phyloP scores from a whole-genome alignment of 805 yeast species.

The Limtongia smithiae region DNA sequence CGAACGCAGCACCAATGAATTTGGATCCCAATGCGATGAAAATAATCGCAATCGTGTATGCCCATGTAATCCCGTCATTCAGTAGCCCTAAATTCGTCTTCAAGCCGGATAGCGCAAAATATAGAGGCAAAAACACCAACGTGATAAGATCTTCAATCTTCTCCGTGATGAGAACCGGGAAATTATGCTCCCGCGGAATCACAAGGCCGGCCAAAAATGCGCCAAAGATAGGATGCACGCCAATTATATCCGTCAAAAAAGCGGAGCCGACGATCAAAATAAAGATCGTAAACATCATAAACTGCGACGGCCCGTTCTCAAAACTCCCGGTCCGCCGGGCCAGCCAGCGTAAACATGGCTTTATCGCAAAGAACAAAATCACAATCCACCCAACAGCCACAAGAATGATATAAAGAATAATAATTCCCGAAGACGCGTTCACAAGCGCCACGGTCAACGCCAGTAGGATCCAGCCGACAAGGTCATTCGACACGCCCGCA shows the following conservation, averaged over 20 bases:
- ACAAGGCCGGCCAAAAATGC: conserved; percentile 75
- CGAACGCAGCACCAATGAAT: conserved; percentile 60
- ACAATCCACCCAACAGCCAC: conserved; percentile 63
- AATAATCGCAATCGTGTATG: conserved; percentile 64
- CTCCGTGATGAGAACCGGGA: conserved; percentile 64
- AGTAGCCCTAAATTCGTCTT: conserved; percentile 63
- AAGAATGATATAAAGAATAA: conserved; percentile 65
- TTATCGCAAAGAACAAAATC: conserved; percentile 55
- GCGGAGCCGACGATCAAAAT: conserved; percentile 61
- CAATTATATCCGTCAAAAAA: conserved; percentile 77
- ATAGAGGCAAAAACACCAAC: conserved; percentile 66
- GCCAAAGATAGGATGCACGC: conserved; percentile 83
- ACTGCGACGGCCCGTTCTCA: conserved; percentile 54
- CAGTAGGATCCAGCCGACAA: conserved; percentile 77
- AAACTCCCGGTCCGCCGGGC: conserved; percentile 50
- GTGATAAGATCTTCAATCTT: conserved; percentile 76
- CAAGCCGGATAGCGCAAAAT: conserved; percentile 77
- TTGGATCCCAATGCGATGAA: conserved; percentile 66
- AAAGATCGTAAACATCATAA: conserved; percentile 58
- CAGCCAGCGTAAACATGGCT: conserved; percentile 48
- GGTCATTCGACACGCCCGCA: conserved; percentile 78
- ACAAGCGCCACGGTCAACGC: conserved; percentile 76
- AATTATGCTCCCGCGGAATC: conserved; percentile 72
- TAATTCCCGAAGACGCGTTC: conserved; percentile 64
- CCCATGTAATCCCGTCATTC: conserved; percentile 71